Evolutionary conservation across 2,329 filamentous ascomycete genomes (phyloP), one percentile per base, ranked within the genome.

Genomic region (Penicillium sp.): DNA sequence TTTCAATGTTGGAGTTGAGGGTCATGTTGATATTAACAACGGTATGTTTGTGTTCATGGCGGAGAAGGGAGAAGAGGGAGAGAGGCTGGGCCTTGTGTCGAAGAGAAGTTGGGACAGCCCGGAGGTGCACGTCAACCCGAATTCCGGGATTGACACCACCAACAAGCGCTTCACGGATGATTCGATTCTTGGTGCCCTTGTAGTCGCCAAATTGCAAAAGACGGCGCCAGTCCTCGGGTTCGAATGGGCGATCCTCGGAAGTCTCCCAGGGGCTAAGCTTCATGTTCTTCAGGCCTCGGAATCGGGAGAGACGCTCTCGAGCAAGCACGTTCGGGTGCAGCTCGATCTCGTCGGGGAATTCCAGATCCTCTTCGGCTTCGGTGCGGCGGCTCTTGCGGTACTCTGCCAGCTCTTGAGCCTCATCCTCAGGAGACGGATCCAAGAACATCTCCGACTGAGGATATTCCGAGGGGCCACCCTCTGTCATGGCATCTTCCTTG

Each of bases 331-430:
- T 81, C 0, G 94, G 93, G 56, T 88, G 88, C 45, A 98, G 76
- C 68, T 98, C 94, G 49, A 98, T 93, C 69, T 98, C 93, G 57
- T 98, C 93, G 0, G 93, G 93, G 68, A 97, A 98, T 67, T 97
- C 91, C 46, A 87, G 81, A 67, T 98, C 93, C 11, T 97, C 90
- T 43, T 90, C 81, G 4, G 83, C 88, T 58, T 96, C 91, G 25
- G 83, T 83, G 44, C 83, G 82, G 62, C 90, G 88, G 54, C 83
- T 83, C 44, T 81, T 78, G 35, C 93, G 83, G 70, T 90, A 98
- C 39, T 85, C 85, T 47, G 83, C 87, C 36, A 98, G 77, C 64
- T 94, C 84, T 59, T 84, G 79, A 2, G 86, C 86, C 62, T 94
- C 90, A 53, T 96, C 90, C 59, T 95, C 85, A 1, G 86, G 88